Evolutionary conservation across 2,329 filamentous ascomycete genomes (phyloP), one percentile per base, ranked within the genome.

Genomic region (Colletotrichum costaricense): DNA sequence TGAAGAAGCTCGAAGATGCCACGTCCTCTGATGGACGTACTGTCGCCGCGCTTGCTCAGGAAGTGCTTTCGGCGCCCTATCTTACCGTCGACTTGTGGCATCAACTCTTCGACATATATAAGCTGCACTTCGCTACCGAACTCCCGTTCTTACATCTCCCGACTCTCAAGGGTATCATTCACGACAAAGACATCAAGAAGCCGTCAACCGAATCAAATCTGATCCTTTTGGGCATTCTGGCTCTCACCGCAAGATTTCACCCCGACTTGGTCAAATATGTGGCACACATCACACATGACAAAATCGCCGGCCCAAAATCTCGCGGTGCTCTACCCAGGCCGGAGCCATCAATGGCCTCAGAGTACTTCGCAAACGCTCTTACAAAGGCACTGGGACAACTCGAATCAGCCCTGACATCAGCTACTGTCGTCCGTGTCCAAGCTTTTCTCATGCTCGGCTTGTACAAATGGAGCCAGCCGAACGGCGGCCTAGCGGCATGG

Each of bases 61-160:
- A 94, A 76, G 87, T 91, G 1, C 83, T 94, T 33, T 88, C 92
- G 26, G 87, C 90, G 3, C 85, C 86, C 0, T 86, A 93, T 64
- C 84, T 95, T 30, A 93, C 91, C 1, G 85, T 88, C 38, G 85
- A 90, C 63, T 81, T 94, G 5, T 95, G 93, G 93, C 88, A 88
- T 54, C 89, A 93, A 77, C 82, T 94, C 49, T 92, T 93, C 76
- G 89, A 90, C 76, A 89, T 94, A 33, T 94, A 92, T 80, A 90
- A 92, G 77, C 85, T 91, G 55, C 92, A 95, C 78, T 94, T 92
- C 79, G 91, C 91, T 0, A 91, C 92, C 1, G 93, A 94, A 78
- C 86, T 95, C 52, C 90, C 93, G 0, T 95, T 95, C 77, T 80
- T 95, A 8, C 93, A 94, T 78, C 84, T 92, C 5, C 88, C 90